Conservation (phyloP, 768 basidiomycete species). For the Boletus barrowsii region DNA sequence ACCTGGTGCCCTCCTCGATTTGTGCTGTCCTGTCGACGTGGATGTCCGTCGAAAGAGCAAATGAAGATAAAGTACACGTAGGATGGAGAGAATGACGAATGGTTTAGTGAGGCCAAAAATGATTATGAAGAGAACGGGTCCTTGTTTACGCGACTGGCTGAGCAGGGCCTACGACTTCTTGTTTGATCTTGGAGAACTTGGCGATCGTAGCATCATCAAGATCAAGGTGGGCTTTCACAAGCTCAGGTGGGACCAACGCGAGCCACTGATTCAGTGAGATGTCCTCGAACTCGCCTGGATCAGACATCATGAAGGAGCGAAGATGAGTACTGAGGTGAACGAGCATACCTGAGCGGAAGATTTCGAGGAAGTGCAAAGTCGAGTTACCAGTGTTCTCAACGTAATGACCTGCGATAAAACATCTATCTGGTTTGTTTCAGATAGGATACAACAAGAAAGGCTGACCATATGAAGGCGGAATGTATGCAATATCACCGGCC, state of each 20-base stretch:
- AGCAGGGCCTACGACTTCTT: constrained; percentile 40
- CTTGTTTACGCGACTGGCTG: not conserved
- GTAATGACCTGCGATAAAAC: constrained; percentile 50
- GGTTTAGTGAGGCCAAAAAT: not conserved
- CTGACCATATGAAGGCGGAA: constrained; percentile 25
- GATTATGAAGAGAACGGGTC: not conserved
- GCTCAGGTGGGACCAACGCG: constrained; percentile 53
- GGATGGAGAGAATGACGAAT: not conserved
- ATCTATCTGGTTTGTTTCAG: not conserved
- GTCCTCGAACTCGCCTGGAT: constrained; percentile 49
- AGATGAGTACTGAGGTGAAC: not conserved
- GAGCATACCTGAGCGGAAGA: constrained; percentile 51
- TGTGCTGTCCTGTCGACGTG: not conserved
- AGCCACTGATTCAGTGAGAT: constrained; percentile 60
- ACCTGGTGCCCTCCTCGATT: not conserved
- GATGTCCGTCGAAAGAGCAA: not conserved
- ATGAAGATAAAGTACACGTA: constrained; percentile 16
- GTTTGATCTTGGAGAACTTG: constrained; percentile 50
- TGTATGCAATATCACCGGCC: constrained; percentile 29
- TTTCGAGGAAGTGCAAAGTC: constrained; percentile 56
- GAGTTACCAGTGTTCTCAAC: constrained; percentile 64
- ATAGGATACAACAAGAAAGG: not conserved
- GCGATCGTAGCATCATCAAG: constrained; percentile 50
- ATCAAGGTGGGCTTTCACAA: constrained; percentile 61
- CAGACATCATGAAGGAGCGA: not conserved